Conservation (phyloP, 192 early-diverging fungal species). For the Allomyces javanicus region DNA sequence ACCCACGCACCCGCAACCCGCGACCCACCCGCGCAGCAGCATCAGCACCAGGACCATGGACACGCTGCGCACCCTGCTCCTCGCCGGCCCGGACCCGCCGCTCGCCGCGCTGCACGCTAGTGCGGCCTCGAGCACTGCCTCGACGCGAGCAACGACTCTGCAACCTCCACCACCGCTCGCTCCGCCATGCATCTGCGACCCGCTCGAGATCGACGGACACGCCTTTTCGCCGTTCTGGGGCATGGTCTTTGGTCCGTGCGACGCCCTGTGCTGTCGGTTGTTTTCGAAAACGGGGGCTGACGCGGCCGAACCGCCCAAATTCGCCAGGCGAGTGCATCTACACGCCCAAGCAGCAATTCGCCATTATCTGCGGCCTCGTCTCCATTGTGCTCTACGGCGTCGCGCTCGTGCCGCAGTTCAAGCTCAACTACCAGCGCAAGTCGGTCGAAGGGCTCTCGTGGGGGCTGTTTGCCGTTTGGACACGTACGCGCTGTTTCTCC, state of each 20-base stretch:
- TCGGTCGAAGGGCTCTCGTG: conserved; percentile 17
- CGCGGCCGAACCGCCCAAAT: too few relatives aligned
- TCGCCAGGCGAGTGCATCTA: conserved; percentile 19
- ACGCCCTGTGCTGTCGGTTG: too few relatives aligned
- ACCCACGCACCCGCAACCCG: too few relatives aligned
- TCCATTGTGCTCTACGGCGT: conserved; percentile 15
- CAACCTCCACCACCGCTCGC: too few relatives aligned
- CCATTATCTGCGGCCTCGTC: conserved; percentile 14
- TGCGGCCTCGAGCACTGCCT: too few relatives aligned
- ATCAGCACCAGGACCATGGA: too few relatives aligned
- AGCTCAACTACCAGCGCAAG: conserved; percentile 17
- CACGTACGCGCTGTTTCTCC: not conserved
- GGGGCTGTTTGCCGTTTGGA: conserved; percentile 22
- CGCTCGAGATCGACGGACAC: conserved; percentile 4
- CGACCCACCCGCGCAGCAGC: too few relatives aligned
- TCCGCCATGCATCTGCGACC: conserved; percentile 5
- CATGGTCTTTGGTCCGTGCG: conserved; percentile 7
- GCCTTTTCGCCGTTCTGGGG: conserved; percentile 17
- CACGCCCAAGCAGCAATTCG: conserved; percentile 13
- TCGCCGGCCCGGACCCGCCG: too few relatives aligned
- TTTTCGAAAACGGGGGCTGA: too few relatives aligned
- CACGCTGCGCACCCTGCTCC: too few relatives aligned
- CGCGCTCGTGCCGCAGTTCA: conserved; percentile 17
- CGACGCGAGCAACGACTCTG: too few relatives aligned
- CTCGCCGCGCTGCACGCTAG: too few relatives aligned